Evolutionary conservation across 495 filamentous ascomycete genomes (phyloP).

Genomic region (Aspergillus panamensis): DNA sequence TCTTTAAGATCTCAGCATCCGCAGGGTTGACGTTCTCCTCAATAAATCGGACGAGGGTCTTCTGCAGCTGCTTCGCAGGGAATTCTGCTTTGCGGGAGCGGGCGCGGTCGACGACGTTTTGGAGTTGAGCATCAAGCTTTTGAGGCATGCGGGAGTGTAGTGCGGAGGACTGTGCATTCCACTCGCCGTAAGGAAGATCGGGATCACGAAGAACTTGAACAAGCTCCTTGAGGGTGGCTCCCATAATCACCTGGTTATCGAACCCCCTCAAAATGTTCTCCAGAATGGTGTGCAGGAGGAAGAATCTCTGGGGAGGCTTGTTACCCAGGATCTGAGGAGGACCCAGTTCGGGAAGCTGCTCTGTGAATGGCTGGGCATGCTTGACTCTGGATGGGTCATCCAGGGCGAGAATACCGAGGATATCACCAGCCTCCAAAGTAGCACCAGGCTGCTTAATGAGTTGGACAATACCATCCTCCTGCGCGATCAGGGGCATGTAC

Average conservation of each 20-base stretch:
- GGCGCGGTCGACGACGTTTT: conserved; percentile 79
- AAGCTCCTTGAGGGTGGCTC: conserved; percentile 78
- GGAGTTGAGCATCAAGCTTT: conserved; percentile 78
- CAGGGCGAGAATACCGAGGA: conserved; percentile 93
- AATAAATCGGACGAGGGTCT: conserved; percentile 80
- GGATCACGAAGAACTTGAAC: conserved; percentile 84
- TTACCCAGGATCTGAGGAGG: conserved; percentile 79
- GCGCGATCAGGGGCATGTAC: conserved; percentile 98
- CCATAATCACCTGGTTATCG: conserved; percentile 98
- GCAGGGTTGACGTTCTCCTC: conserved; percentile 73
- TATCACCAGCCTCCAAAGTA: conserved; percentile 96
- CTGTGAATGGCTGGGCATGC: conserved; percentile 94
- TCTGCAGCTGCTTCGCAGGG: conserved; percentile 81
- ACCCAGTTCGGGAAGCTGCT: conserved; percentile 84
- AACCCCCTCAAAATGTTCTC: conserved; percentile 88
- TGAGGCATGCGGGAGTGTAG: conserved; percentile 94
- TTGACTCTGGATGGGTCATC: conserved; percentile 97
- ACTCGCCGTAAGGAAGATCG: conserved; percentile 94
- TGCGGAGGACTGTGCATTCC: conserved; percentile 89
- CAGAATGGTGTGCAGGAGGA: conserved; percentile 70
- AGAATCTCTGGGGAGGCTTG: conserved; percentile 89
- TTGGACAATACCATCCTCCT: conserved; percentile 95
- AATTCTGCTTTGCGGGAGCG: conserved; percentile 77
- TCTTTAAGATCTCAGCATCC: conserved; percentile 68
- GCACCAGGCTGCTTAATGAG: conserved; percentile 98